phyloP scores from a whole-genome alignment of 2,329 filamentous ascomycete genomes.

The Dryadomyces quercivorus region DNA sequence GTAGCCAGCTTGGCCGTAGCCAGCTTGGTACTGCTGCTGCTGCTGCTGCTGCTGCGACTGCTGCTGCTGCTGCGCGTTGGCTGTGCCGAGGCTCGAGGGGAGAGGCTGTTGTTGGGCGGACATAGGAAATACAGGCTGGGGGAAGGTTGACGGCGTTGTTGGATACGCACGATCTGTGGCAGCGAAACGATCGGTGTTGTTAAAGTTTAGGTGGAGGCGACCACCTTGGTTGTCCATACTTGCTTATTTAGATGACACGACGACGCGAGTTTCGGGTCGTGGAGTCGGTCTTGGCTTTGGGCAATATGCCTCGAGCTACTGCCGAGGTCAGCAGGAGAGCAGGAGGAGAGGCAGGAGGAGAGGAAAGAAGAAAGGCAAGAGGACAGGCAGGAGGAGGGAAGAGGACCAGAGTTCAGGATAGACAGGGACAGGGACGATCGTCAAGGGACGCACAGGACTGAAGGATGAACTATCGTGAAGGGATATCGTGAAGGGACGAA shows the following conservation, averaged over 20 bases:
- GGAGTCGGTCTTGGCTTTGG: not conserved
- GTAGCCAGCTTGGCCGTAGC: conserved; percentile 36
- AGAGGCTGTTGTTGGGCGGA: conserved; percentile 21
- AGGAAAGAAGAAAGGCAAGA: not conserved
- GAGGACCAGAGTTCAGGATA: not conserved
- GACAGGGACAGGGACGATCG: not conserved
- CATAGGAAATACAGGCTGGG: conserved; percentile 64
- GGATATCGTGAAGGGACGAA: not conserved
- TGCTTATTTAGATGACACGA: conserved; percentile 8
- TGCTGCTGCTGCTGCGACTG: conserved; percentile 31
- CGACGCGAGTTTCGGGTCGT: too few species aligned
- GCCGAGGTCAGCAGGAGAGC: not conserved
- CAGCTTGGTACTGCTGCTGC: conserved; percentile 31
- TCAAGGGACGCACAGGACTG: too few species aligned
- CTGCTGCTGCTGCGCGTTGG: conserved; percentile 28
- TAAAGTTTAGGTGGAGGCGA: conserved; percentile 54
- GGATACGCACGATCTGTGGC: conserved; percentile 60
- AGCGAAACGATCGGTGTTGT: conserved; percentile 51
- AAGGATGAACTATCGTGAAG: not conserved
- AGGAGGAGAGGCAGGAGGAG: not conserved
- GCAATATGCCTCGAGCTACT: not conserved
- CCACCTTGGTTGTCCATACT: conserved; percentile 47
- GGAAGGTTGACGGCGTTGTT: conserved; percentile 90
- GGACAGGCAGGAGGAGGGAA: not conserved
- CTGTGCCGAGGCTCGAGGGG: conserved; percentile 30